Evolutionary conservation across 2,329 filamentous ascomycete species (phyloP), one percentile per base, ranked within the genome.

Genomic region (Aureobasidium sp.): DNA sequence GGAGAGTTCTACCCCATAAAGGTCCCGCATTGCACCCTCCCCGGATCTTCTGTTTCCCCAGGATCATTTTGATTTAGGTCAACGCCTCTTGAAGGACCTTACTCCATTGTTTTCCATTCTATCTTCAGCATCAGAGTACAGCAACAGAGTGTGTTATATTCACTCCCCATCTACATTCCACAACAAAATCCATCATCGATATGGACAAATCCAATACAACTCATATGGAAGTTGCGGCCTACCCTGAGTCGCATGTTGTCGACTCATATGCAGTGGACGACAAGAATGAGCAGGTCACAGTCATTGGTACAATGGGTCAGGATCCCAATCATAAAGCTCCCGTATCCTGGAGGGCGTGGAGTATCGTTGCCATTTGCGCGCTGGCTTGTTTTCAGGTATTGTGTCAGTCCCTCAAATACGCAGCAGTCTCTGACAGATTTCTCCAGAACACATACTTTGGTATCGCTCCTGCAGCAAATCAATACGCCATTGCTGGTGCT

Each of bases 401-500:
- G 14, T 10, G 7, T 7, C 24, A 16, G n/a, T n/a, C 16, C 14
- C 4, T 11, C 6, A 10, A 7, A 27, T 7, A 17, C 17, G 6
- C 12, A 10, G 3, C 41, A 32, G 2, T 4, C 10, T 30, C 27
- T 44, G 27, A 44, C 16, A 30, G 8, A 6, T 4, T 4, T 8
- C 7, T 12, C 6, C n/a, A 47, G 45, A 38, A 38, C 16, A 49
- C 45, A 49, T 49, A 49, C 34, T 49, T 38, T 24, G 45, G 45
- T 22, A 49, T 49, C 6, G 45, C 45, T 6, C 45, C 45, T 16
- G 45, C 45, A 19, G 45, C 45, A 22, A 49, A 49, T 12, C 45
- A 49, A 49, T 49, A 49, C 12, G 45, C 45, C 22, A 49, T 49
- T n/a, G n/a, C 45, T 10, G 45, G 45, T 21, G 45, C 45, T n/a